Base-by-base conservation (phyloP, 768 basidiomycete species). In the Pisolithus albus region DNA sequence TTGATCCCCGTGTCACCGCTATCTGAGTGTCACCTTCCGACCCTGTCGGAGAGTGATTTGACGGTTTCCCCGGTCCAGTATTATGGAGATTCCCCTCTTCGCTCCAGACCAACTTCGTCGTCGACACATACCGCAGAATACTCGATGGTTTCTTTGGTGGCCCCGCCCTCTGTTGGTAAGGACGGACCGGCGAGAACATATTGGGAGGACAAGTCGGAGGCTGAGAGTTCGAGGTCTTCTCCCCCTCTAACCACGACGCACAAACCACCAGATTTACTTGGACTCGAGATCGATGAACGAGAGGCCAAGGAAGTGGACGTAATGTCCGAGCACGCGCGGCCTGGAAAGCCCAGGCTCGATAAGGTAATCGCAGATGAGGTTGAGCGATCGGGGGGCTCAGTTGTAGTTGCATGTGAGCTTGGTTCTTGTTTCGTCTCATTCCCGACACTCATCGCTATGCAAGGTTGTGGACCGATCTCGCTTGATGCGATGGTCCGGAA, bases 401-500 rank as follows among this genome's bases (percentile, higher is more conserved):
- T 86, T 51, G 70, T 83, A 42, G 86, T 90, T 44, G 83, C 82
- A 11, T 87, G 86, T 87, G 59, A 72, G 86, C 78, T 11, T 28
- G 30, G 7, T 28, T 37, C 34, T 6, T 34, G 3, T 30, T 26
- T 39, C 15, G n/a, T 32, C n/a, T 23, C 30, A 49, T 44, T 24
- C 3, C 11, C 19, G 4, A 2, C 18, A 4, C 21, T 21, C 13
- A 41, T 41, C 32, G 37, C 34, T 36, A 8, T 37, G 46, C n/a
- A 55, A 86, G 85, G 83, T 58, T 90, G 88, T 59, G 88, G 88
- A 1, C 88, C 88, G 0, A 72, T 75, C 0, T 80, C 84, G 7
- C 72, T 90, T 47, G 84, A 86, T 62, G 81, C 77, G 5, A 69
- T 86, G 59, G 77, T 89, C 7, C 73, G 88, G 39, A 83, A 86